A percentile compares a stretch with the other conserved stretches of the same genome.
These are phyloP conservation scores for Cephaloascus fragrans DNA, from an alignment of 805 yeast species.

Conservation along the genomic window DNA sequence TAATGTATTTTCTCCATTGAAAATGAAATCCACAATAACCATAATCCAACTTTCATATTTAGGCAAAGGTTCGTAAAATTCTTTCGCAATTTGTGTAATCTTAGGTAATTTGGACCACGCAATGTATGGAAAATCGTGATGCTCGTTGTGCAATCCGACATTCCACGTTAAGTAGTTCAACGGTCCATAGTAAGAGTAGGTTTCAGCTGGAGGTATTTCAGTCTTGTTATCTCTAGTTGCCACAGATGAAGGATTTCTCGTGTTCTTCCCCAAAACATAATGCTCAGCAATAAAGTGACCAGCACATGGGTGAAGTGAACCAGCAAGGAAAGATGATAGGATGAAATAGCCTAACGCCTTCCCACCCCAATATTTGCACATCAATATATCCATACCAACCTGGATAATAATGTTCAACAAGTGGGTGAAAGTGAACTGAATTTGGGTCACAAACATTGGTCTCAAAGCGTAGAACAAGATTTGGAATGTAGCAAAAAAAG, in stretches of 20 bases:
- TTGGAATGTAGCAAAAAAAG: conserved; percentile 85
- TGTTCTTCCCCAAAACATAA: conserved; percentile 63
- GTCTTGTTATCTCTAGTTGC: conserved; percentile 11
- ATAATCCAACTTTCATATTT: conserved; percentile 69
- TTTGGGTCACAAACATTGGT: conserved; percentile 76
- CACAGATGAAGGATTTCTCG: conserved; percentile 26
- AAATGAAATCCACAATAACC: conserved; percentile 63
- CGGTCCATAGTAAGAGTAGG: conserved; percentile 81
- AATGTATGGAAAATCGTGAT: conserved; percentile 89
- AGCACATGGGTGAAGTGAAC: conserved; percentile 87
- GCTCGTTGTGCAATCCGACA: conserved; percentile 91
- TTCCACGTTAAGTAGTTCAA: conserved; percentile 79
- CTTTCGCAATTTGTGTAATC: conserved; percentile 58
- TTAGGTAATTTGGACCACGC: conserved; percentile 79
- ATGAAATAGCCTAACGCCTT: conserved; percentile 58
- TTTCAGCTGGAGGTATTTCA: conserved; percentile 58
- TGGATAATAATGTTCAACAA: conserved; percentile 58
- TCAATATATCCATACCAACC: conserved; percentile 41
- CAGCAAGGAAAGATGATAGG: conserved; percentile 76
- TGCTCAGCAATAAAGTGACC: conserved; percentile 97
- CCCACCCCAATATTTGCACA: conserved; percentile 55
- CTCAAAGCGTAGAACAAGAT: conserved; percentile 82
- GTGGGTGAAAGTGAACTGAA: conserved; percentile 70
- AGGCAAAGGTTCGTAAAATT: conserved; percentile 77
- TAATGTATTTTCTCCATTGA: conserved; percentile 56